Evolutionary conservation across 106 monocot species (phyloP).

Genomic region (Dendrobium nobile): DNA sequence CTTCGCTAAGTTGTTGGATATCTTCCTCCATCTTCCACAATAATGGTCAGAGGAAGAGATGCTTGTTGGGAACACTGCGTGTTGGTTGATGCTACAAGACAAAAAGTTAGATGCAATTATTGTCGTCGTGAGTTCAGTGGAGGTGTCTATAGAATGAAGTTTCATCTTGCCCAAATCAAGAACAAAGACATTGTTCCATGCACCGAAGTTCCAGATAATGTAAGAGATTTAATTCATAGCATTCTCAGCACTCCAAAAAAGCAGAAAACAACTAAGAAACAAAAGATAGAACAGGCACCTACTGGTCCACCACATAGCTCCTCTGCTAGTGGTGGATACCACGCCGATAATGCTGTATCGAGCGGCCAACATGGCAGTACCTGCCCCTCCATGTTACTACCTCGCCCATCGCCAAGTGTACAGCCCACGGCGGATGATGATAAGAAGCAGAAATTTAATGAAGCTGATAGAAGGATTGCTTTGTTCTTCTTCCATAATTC

Average conservation of each 20-base stretch:
- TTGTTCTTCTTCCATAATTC: constrained; percentile 45
- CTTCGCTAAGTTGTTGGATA: neutral
- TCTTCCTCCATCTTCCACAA: constrained; percentile 12
- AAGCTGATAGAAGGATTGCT: constrained; percentile 42
- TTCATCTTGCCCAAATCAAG: constrained; percentile 54
- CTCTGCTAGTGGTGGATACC: constrained; percentile 30
- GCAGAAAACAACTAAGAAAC: constrained; percentile 26
- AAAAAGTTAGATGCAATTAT: constrained; percentile 53
- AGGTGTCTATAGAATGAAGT: constrained; percentile 57
- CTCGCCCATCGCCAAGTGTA: constrained; percentile 22
- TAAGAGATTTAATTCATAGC: constrained; percentile 30
- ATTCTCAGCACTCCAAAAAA: constrained; percentile 32
- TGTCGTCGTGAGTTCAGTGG: constrained; percentile 51
- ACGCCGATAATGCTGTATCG: constrained; percentile 13
- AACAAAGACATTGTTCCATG: constrained; percentile 60
- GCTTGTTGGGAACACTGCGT: constrained; percentile 62
- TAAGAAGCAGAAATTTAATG: constrained; percentile 26
- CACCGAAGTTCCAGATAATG: constrained; percentile 39
- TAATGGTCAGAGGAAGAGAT: constrained; percentile 57
- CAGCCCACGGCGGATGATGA: constrained; percentile 24
- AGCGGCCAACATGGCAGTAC: constrained; percentile 34
- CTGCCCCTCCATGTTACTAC: constrained; percentile 35
- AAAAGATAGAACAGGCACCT: constrained; percentile 10
- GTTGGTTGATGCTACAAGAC: constrained; percentile 51
- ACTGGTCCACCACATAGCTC: constrained; percentile 38